These are phyloP conservation scores for Erigeron canadensis DNA, from an alignment of 129 eudicot genomes.

Conservation along the genomic window DNA sequence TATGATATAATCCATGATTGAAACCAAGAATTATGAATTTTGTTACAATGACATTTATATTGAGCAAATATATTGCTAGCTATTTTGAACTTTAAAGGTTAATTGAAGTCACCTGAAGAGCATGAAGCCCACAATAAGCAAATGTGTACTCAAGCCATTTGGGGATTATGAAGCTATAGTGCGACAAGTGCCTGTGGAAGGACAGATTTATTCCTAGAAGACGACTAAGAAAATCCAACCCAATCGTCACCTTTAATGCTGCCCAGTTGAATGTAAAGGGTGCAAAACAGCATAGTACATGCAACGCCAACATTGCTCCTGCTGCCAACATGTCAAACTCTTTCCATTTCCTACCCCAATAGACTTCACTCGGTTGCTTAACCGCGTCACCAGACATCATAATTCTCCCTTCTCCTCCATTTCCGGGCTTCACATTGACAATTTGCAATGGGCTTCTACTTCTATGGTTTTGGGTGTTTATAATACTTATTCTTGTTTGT, in stretches of 20 bases:
- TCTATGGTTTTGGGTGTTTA: slow-evolving; percentile 1
- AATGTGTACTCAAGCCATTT: slow-evolving; percentile 86
- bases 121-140: slow-evolving; percentile 77
- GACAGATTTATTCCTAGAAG: slow-evolving; percentile 70
- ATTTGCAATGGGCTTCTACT: not conserved
- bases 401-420: not conserved
- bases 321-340: slow-evolving; percentile 35
- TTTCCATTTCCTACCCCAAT: slow-evolving; percentile 48
- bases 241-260: slow-evolving; percentile 53
- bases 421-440: slow-evolving; percentile 1
- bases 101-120: slow-evolving; percentile 57
- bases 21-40: not conserved
- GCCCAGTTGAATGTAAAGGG: slow-evolving; percentile 71
- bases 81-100: too few relatives aligned
- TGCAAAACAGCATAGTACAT: slow-evolving; percentile 55
- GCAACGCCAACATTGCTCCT: slow-evolving; percentile 43
- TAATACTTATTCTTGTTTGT: slow-evolving; percentile 10
- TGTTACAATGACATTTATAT: not conserved
- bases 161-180: slow-evolving; percentile 73
- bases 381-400: slow-evolving; percentile 17
- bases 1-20: not conserved
- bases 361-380: slow-evolving; percentile 37
- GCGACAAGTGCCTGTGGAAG: slow-evolving; percentile 67
- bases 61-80: not conserved
- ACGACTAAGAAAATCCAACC: slow-evolving; percentile 49